Evolutionary conservation across 768 basidiomycete genomes (phyloP).

Genomic region (Xanthoconium purpureum): DNA sequence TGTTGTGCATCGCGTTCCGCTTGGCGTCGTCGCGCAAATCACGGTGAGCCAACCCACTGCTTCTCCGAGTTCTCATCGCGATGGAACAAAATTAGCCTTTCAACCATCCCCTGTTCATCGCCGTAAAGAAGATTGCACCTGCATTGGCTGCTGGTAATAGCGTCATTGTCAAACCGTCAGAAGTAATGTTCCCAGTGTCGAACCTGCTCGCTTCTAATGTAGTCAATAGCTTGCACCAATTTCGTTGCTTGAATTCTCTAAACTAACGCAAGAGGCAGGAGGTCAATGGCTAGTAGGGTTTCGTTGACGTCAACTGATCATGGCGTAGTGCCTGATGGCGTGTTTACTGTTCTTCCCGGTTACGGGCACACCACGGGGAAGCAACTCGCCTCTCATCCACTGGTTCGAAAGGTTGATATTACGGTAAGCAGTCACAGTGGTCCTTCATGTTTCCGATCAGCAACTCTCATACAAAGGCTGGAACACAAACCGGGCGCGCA

Average conservation of each 20-base stretch:
- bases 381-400: constrained; percentile 59
- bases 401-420: constrained; percentile 78
- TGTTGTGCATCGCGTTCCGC: constrained; percentile 72
- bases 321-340: constrained; percentile 66
- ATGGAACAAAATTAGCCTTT: constrained; percentile 54
- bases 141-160: constrained; percentile 83
- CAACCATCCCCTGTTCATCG: constrained; percentile 87
- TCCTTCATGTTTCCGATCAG: background rate
- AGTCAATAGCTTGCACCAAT: constrained; percentile 64
- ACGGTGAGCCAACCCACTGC: constrained; percentile 46
- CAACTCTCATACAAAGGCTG: constrained; percentile 47
- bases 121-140: constrained; percentile 84
- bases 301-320: background rate
- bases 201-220: background rate
- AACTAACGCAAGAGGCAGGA: constrained; percentile 62
- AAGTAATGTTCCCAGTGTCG: constrained; percentile 38
- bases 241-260: constrained; percentile 73
- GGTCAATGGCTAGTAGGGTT: constrained; percentile 38
- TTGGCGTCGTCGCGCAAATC: constrained; percentile 88
- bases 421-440: constrained; percentile 49
- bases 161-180: constrained; percentile 80
- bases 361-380: constrained; percentile 61
- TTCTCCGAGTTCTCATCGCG: background rate
- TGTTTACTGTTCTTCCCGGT: constrained; percentile 75
- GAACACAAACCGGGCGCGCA: constrained; percentile 71